A percentile compares a stretch with the other conserved stretches of the same genome.
Conservation (phyloP, 1,139 yeast genomes). For the Petasospora rhodanensis region DNA sequence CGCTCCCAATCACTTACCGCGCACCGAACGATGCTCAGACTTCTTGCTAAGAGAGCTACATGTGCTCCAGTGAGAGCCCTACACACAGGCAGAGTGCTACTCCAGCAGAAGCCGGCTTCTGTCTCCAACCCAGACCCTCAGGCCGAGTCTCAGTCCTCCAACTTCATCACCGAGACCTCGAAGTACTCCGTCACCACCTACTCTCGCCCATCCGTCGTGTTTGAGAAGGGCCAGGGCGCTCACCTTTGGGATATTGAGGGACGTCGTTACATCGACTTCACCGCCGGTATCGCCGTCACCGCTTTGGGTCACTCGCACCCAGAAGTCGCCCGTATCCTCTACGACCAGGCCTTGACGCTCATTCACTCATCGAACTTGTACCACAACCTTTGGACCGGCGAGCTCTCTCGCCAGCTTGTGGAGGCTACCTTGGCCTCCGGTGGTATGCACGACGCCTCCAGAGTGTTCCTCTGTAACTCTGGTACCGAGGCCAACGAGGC, state of each 20-base stretch:
- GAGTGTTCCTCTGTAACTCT: constrained; percentile 86
- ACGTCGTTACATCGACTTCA: constrained; percentile 78
- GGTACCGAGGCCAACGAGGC: constrained; percentile 99
- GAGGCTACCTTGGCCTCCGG: constrained; percentile 63
- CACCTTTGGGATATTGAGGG: constrained; percentile 73
- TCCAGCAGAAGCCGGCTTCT: constrained; percentile 1
- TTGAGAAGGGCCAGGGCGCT: constrained; percentile 71
- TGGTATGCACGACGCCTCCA: constrained; percentile 75
- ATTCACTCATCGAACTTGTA: constrained; percentile 84
- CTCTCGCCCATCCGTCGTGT: constrained; percentile 68
- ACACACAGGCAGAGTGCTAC: constrained; percentile 4
- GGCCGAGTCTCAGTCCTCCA: constrained; percentile 25
- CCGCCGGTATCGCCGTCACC: constrained; percentile 97
- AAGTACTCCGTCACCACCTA: constrained; percentile 78
- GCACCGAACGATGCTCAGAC: constrained; percentile 4
- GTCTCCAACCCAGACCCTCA: constrained; percentile 13
- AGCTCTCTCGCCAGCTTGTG: constrained; percentile 67
- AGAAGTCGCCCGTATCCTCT: constrained; percentile 62
- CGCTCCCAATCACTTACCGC: too few species aligned
- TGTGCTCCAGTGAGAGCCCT: constrained; percentile 2
- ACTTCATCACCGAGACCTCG: constrained; percentile 36
- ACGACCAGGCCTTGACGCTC: constrained; percentile 67
- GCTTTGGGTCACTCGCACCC: constrained; percentile 83
- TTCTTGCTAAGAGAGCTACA: not conserved
- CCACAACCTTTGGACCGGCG: constrained; percentile 81